Base-by-base conservation (phyloP, 2,329 filamentous ascomycete species). In the Sclerotinia minor region DNA sequence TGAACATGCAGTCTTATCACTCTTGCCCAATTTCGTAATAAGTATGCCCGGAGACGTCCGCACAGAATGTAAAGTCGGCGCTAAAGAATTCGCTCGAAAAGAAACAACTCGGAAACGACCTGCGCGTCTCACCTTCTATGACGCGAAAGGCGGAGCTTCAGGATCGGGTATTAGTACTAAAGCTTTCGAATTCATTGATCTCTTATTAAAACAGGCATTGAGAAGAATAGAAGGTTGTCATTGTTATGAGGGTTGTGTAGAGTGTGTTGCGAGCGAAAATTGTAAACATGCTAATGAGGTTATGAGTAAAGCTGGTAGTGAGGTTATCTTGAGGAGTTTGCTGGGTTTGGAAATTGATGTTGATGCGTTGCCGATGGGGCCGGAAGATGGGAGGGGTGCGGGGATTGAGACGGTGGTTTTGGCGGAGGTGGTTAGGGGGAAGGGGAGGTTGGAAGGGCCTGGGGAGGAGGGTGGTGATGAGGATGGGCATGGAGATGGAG, bases 11-110 rank as follows among this genome's bases (percentile, higher is more conserved):
- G 83, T 98, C 32, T 85, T 98, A 70, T 90, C 87, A 50, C 83
- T 98, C 2, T 88, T 98, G 81, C 94, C 94, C 0, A 95, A 92
- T 58, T 96, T 96, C 75, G 92, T 98, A 54, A 88, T 97, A 73
- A 92, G 88, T 72, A 89, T 94, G 81, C 93, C 94, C 0, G 94
- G 92, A 35, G 95, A 98, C 73, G 92, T 99, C 19, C 87, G 92
- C 53, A 98, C 95, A 0, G 95, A 98, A 79, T 98, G 95, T 79
- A 98, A 98, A 81, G 87, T 89, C 68, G 88, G 89, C 2, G 82
- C 91, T 69, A 98, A 98, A 78, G 94, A 98, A 78, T 92, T 97
- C 71, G 87, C 92, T 0, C 87, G 87, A 72, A 80, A 83, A 65
- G 87, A 90, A 74, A 88, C 87, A 0, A 80, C 81, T 38, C 85